Base-by-base conservation (phyloP, 148 eudicot genomes). In the Pharnaceum exiguum region DNA sequence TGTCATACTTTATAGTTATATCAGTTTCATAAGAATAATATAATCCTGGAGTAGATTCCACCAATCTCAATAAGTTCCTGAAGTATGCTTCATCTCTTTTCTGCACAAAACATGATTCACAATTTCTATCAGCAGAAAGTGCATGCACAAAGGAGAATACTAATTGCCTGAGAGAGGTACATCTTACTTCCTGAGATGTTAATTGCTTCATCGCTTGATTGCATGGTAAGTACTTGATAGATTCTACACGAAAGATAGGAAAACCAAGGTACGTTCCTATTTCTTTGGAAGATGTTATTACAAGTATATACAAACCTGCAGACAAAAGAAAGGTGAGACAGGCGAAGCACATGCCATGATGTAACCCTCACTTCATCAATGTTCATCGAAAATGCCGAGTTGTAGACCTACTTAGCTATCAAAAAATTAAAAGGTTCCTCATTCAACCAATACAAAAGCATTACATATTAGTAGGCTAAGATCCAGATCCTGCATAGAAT, bases 1-100 rank as follows among this genome's bases (percentile, higher is more conserved):
- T 35, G 7, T 6, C 89, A 51, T 79, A 93, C 96, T 86, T 93
- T 67, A 93, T 42, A 39, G 99, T 88, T 50, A 89, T 75, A 71
- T 93, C 99, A 53, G 99, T 88, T 68, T 80, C 96, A 59, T 83
- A 93, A 23, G 99, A 93, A 74, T 88, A 88, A 70, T 93, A 93
- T 70, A 88, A 77, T 62, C 98, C 90, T 18, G 96, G 91, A 68
- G 99, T 88, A 56, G 89, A 79, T 73, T 93, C 98, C 73, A 93
- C 82, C 59, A 74, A 62, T 78, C 71, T 83, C 73, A 93, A 75
- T 69, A 93, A 67, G 62, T 75, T 79, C 89, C 67, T 83, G 63
- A 83, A 85, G 81, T 93, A 93, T 28, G 81, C 82, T 66, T 88
- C 99, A 57, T 86, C 95, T 71, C 70, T 93, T 78, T 86, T 89